phyloP scores from a whole-genome alignment of 148 eudicot species.

The Vaccinium macrocarpon region DNA sequence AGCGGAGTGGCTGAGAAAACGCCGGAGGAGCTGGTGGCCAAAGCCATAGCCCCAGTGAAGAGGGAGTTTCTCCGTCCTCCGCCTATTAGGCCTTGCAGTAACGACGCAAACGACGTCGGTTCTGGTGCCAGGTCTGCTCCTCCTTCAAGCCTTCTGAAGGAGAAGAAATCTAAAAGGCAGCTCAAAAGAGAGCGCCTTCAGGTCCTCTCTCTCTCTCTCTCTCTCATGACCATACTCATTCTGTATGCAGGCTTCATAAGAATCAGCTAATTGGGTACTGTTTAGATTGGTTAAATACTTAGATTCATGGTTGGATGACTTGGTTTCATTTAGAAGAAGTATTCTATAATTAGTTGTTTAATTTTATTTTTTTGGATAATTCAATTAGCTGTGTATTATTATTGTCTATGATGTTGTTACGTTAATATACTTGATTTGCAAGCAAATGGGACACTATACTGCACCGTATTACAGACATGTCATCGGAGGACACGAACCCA shows the following conservation, averaged over 20 bases:
- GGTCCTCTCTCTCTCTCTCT: conserved; percentile 30
- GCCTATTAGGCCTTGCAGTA: conserved; percentile 31
- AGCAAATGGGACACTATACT: background rate
- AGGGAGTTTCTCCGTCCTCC: conserved; percentile 65
- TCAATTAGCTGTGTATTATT: background rate
- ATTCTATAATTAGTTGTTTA: background rate
- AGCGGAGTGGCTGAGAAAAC: conserved; percentile 8
- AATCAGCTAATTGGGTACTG: background rate
- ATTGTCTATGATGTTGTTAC: background rate
- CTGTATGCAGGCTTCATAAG: background rate
- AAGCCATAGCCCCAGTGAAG: conserved; percentile 85
- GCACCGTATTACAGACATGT: no score
- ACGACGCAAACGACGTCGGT: conserved; percentile 22
- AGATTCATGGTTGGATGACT: background rate
- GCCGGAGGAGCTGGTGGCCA: conserved; percentile 70
- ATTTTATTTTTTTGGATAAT: no score
- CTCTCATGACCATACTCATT: background rate
- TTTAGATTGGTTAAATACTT: background rate
- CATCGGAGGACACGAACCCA: no score
- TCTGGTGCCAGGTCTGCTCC: conserved; percentile 28
- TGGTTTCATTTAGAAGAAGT: background rate
- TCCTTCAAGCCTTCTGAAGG: conserved; percentile 43
- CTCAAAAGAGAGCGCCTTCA: conserved; percentile 76
- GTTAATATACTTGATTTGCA: background rate
- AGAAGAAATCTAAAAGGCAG: conserved; percentile 91